Conservation (phyloP, 345 rosid genomes). For the Camelina hispida region DNA sequence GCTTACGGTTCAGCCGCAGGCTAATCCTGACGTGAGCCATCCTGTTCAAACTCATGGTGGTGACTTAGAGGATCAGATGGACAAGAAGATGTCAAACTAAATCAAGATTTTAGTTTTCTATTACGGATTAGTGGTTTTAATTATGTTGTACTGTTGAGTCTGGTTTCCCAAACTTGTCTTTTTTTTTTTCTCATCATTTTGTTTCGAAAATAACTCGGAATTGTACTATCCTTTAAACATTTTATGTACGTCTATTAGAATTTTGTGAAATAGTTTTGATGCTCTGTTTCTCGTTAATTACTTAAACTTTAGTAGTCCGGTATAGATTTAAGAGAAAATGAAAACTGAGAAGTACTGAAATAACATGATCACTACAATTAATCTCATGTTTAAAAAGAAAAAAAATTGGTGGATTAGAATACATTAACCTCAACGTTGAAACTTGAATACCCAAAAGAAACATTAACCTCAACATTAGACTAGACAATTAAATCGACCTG, state of each 20-base stretch:
- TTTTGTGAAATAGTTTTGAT: slow-evolving; percentile 9
- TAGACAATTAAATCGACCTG: not conserved
- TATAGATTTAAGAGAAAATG: too few relatives aligned
- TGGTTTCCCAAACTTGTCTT: slow-evolving; percentile 26
- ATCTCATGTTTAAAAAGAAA: not conserved
- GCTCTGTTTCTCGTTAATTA: not conserved
- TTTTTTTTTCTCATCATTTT: not conserved
- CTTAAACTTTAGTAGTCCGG: not conserved
- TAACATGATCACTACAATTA: not conserved
- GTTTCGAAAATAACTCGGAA: slow-evolving; percentile 15
- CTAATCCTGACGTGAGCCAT: not conserved
- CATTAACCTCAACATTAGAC: not conserved
- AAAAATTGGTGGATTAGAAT: not conserved
- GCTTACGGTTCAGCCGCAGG: not conserved
- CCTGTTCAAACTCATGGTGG: slow-evolving; percentile 23
- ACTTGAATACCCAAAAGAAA: not conserved
- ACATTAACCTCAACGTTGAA: not conserved
- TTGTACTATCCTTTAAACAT: slow-evolving; percentile 23
- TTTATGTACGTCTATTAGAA: slow-evolving; percentile 1
- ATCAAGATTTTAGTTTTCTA: slow-evolving; percentile 14
- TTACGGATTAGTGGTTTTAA: slow-evolving; percentile 16
- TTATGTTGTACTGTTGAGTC: slow-evolving; percentile 33
- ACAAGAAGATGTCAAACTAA: slow-evolving; percentile 23
- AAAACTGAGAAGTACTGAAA: not conserved
- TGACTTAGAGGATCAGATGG: slow-evolving; percentile 39